Base-by-base conservation (phyloP, 2,329 filamentous ascomycete genomes). In the Ceratocystis diversiconidia region DNA sequence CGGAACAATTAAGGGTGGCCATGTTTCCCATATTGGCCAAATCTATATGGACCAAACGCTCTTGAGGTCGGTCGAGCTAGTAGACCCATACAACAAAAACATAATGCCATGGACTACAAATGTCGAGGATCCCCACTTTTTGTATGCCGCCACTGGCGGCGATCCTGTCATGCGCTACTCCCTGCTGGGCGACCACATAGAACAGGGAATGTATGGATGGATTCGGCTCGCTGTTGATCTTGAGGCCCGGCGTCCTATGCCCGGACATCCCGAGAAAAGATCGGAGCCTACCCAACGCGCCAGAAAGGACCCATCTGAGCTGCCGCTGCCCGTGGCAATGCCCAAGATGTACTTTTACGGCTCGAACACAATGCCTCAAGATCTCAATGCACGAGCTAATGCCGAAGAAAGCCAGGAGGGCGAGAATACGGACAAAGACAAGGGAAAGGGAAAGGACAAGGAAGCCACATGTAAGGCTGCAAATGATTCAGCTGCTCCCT, bases 31-130 rank as follows among this genome's bases (percentile, higher is more conserved):
- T 72, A 79, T 86, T 36, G 84, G 84, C n/a, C 84, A 87, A 72
- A 73, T 84, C 65, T 87, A 84, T 75, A 83, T 85, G 71, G 82
- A 85, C 72, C 80, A 85, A 70, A 76, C 77, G 64, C 78, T 87
- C 43, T 78, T 84, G 67, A 68, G 73, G 3, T 71, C 75, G 25
- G 81, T 85, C 60, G 80, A 84, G 67, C 70, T 73, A 19, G 74
- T 74, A 0, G 70, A 73, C 1, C 82, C 83, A 0, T 82, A 82
- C 72, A 72, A 69, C 50, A 72, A 71, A 65, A 82, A 82, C 72
- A 76, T 73, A 0, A 76, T 79, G 69, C 69, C 72, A 0, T 65
- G 80, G 41, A 84, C 79, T 2, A 73, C 71, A 46, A 86, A 86
- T 71, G 74, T 73, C 1, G 75, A 81, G 0, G 84, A 87, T 69